Evolutionary conservation across 805 yeast species (phyloP).

Genomic region (Myxozyma melibiosi): DNA sequence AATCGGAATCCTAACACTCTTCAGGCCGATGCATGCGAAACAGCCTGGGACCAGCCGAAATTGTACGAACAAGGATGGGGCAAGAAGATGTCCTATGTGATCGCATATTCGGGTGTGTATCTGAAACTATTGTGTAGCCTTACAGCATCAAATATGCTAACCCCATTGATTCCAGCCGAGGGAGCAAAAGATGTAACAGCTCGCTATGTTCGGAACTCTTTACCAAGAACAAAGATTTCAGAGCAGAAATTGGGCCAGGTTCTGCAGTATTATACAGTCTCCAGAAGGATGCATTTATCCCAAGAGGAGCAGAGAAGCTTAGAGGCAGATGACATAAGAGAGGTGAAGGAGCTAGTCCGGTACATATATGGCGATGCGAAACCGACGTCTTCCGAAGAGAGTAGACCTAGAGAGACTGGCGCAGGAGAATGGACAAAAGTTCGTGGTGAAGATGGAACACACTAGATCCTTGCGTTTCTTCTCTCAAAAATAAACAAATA

Average conservation of each 20-base stretch:
- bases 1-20: background rate
- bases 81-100: conserved; percentile 84
- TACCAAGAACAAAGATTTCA: conserved; percentile 52
- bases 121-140: no score
- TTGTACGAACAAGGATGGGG: conserved; percentile 88
- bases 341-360: conserved; percentile 37
- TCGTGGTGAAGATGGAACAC: conserved; percentile 76
- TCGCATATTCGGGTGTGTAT: conserved; percentile 58
- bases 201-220: conserved; percentile 59
- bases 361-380: conserved; percentile 18
- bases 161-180: conserved; percentile 33
- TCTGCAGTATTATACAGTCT: conserved; percentile 46
- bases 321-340: conserved; percentile 45
- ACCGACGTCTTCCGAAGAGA: conserved; percentile 14
- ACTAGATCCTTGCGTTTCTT: no score
- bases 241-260: conserved; percentile 45
- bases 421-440: conserved; percentile 69
- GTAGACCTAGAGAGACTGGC: conserved; percentile 72
- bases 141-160: no score
- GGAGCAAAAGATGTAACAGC: conserved; percentile 71
- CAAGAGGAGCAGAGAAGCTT: conserved; percentile 47
- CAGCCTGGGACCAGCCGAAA: conserved; percentile 76
- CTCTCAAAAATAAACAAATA: no score
- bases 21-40: conserved; percentile 76
- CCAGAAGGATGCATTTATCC: conserved; percentile 40